Evolutionary conservation across 768 basidiomycete genomes (phyloP).

Genomic region (Amanita phalloides): DNA sequence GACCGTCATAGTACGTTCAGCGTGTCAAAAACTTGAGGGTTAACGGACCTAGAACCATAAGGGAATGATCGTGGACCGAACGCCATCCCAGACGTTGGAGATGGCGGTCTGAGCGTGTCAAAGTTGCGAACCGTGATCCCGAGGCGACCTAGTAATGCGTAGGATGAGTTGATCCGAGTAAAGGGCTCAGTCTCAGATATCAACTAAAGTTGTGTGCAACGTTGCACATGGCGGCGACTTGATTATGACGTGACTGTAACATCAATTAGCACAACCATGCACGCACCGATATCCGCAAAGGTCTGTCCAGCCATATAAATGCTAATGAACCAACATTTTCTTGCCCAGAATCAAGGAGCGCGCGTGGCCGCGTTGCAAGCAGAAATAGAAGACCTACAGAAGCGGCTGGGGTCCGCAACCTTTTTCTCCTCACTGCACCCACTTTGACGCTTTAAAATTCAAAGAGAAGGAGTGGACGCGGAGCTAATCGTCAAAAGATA

Average conservation of each 20-base stretch:
- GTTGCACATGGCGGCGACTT: too few relatives aligned
- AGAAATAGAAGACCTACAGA: slow-evolving; percentile 27
- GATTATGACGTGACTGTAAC: not conserved
- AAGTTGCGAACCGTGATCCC: too few relatives aligned
- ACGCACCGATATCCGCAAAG: slow-evolving; percentile 6
- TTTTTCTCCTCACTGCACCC: slow-evolving; percentile 5
- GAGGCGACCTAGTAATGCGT: too few relatives aligned
- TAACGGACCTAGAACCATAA: too few relatives aligned
- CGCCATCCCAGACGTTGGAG: too few relatives aligned
- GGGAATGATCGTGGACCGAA: too few relatives aligned
- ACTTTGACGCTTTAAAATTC: slow-evolving; percentile 7
- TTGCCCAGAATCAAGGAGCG: slow-evolving; percentile 36
- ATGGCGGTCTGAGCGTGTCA: too few relatives aligned
- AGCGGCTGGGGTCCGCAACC: slow-evolving; percentile 22
- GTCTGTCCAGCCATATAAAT: not conserved
- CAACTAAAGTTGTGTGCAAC: too few relatives aligned
- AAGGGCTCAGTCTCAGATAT: too few relatives aligned
- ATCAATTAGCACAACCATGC: not conserved
- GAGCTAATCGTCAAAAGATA: slow-evolving; percentile 53
- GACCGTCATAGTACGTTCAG: too few relatives aligned
- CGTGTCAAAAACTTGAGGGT: too few relatives aligned
- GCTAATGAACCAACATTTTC: not conserved
- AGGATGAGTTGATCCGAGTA: too few relatives aligned
- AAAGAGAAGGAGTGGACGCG: slow-evolving; percentile 34
- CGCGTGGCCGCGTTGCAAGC: slow-evolving; percentile 34